phyloP scores from a whole-genome alignment of 1,284 basidiomycete genomes.

The Boletus albobrunnescens region DNA sequence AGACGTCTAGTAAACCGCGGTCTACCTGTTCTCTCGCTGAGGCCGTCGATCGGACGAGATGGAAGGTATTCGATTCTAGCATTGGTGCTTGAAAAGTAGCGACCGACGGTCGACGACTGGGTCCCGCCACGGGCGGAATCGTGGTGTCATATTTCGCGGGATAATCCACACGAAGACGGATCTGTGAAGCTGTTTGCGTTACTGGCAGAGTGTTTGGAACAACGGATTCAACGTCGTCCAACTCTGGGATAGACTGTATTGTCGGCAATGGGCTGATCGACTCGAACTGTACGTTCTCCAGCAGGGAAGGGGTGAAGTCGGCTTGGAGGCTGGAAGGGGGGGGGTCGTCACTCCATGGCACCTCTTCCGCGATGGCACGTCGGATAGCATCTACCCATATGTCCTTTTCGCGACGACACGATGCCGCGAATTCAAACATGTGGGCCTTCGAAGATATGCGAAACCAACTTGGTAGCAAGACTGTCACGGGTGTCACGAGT shows the following conservation, averaged over 20 bases:
- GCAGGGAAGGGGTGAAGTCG: conserved; percentile 35
- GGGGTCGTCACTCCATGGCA: conserved; percentile 56
- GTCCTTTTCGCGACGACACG: conserved; percentile 78
- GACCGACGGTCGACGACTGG: conserved; percentile 55
- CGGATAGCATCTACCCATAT: conserved; percentile 75
- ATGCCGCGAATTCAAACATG: conserved; percentile 78
- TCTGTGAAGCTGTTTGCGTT: conserved; percentile 10
- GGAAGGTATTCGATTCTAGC: conserved; percentile 54
- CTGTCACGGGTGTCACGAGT: conserved; percentile 37
- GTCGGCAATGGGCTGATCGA: conserved; percentile 45
- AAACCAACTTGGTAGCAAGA: conserved; percentile 76
- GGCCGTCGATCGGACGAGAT: conserved; percentile 67
- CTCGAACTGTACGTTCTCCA: conserved; percentile 40
- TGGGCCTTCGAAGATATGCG: conserved; percentile 65
- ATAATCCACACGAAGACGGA: conserved; percentile 10
- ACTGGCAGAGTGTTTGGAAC: conserved; percentile 2
- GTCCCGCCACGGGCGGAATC: conserved; percentile 20
- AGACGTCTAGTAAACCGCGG: conserved; percentile 62
- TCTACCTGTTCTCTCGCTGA: conserved; percentile 67
- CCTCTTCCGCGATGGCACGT: conserved; percentile 39
- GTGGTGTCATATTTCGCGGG: conserved; percentile 15
- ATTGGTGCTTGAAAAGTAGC: conserved; percentile 48
- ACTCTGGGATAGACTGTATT: conserved; percentile 60
- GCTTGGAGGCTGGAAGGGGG: conserved; percentile 51
- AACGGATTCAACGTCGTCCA: conserved; percentile 35